A percentile compares a stretch with the other conserved stretches of the same genome.
Conservation (phyloP, 2,329 filamentous ascomycete genomes). For the Colletotrichum australisinense region DNA sequence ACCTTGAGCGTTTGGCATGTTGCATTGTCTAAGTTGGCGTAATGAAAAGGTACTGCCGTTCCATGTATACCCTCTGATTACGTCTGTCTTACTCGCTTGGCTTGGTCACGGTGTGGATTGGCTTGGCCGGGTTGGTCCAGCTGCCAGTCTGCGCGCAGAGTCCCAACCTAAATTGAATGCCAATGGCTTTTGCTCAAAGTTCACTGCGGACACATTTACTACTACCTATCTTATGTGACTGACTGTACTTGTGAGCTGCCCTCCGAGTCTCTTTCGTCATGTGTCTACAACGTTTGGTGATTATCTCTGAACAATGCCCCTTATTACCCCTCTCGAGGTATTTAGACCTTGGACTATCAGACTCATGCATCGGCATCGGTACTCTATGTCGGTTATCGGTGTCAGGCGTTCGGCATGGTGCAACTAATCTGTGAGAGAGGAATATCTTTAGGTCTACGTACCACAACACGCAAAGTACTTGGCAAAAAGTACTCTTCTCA, state of each 20-base stretch:
- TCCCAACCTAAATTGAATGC: slow-evolving; percentile 20
- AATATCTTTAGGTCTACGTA: background rate
- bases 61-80: slow-evolving; percentile 15
- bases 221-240: background rate
- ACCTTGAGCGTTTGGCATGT: background rate
- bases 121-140: slow-evolving; percentile 15
- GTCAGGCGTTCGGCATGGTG: background rate
- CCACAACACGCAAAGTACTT: background rate
- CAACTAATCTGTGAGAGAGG: background rate
- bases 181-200: background rate
- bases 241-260: background rate
- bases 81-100: background rate
- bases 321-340: background rate
- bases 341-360: background rate
- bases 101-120: background rate
- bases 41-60: background rate
- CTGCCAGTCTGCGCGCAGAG: slow-evolving; percentile 1
- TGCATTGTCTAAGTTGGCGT: background rate
- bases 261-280: background rate
- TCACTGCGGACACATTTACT: background rate
- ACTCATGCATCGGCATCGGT: background rate
- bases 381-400: background rate
- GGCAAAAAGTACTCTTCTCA: background rate
- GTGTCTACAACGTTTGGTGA: background rate
- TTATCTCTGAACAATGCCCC: background rate